A percentile compares a stretch with the other conserved stretches of the same genome.
Conservation (phyloP, 306 rosid genomes). For the Herpetospermum pedunculosum region DNA sequence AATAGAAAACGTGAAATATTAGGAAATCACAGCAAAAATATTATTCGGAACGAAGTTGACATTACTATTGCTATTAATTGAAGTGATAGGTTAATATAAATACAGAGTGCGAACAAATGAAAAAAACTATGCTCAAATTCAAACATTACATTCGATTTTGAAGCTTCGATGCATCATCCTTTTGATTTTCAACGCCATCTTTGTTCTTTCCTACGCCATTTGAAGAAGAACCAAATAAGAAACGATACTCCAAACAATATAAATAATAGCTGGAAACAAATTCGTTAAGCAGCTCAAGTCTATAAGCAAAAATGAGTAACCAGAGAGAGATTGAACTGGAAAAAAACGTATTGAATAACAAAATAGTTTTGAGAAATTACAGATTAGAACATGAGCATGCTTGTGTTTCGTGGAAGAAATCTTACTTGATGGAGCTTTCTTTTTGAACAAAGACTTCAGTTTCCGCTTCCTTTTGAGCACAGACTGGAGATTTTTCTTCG, state of each 20-base stretch:
- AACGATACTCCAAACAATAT: background rate
- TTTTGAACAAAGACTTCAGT: slow-evolving; percentile 59
- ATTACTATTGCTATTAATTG: background rate
- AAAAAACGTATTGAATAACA: background rate
- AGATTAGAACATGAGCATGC: background rate
- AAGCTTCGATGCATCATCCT: slow-evolving; percentile 26
- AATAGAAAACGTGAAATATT: background rate
- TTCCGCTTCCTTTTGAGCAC: slow-evolving; percentile 60
- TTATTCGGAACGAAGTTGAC: background rate
- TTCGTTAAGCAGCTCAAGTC: background rate
- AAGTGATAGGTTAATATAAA: background rate
- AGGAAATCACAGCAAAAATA: background rate
- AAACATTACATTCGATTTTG: slow-evolving; percentile 38
- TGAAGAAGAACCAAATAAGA: slow-evolving; percentile 8
- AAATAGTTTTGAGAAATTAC: background rate
- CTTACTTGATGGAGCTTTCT: slow-evolving; percentile 71
- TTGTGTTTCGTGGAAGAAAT: background rate
- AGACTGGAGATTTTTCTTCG: slow-evolving; percentile 80
- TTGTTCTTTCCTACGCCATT: slow-evolving; percentile 26
- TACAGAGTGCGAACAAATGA: background rate
- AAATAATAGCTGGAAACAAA: background rate
- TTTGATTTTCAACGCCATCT: slow-evolving; percentile 28
- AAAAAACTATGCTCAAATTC: background rate
- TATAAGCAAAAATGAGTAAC: background rate
- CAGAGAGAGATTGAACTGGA: background rate